Evolutionary conservation across 2,329 filamentous ascomycete genomes (phyloP).

Genomic region (Aureobasidium sp.): DNA sequence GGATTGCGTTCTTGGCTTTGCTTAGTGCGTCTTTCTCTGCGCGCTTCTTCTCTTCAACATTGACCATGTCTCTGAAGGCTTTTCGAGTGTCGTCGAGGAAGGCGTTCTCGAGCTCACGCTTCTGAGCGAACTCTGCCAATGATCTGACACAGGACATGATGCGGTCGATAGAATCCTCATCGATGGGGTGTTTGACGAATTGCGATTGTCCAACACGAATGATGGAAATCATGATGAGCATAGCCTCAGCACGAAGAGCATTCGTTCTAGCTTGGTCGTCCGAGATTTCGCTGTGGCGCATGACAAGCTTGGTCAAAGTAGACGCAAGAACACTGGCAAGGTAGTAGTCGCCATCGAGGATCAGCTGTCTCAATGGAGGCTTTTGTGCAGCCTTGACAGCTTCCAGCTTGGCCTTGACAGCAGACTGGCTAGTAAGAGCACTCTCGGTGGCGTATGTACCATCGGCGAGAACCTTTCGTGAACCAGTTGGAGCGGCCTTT

Average conservation of each 20-base stretch:
- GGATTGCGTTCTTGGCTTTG: constrained; percentile 86
- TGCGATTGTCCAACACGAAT: constrained; percentile 97
- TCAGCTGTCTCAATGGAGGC: constrained; percentile 85
- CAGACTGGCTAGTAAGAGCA: constrained; percentile 85
- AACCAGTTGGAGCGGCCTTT: constrained; percentile 70
- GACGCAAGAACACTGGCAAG: constrained; percentile 90
- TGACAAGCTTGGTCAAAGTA: constrained; percentile 92
- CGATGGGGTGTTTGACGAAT: constrained; percentile 93
- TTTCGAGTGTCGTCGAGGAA: constrained; percentile 93
- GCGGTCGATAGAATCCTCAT: constrained; percentile 95
- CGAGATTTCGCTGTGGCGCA: constrained; percentile 93
- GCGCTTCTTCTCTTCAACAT: constrained; percentile 94
- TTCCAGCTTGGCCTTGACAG: constrained; percentile 82
- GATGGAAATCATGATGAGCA: constrained; percentile 99
- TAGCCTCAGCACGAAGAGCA: constrained; percentile 87
- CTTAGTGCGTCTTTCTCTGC: constrained; percentile 88
- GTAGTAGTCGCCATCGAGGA: constrained; percentile 96
- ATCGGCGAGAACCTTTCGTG: constrained; percentile 85
- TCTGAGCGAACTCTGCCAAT: constrained; percentile 78
- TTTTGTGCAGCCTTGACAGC: constrained; percentile 97
- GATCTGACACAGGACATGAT: constrained; percentile 97
- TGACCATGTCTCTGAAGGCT: constrained; percentile 94
- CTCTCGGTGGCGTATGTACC: constrained; percentile 97
- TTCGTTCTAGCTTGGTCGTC: constrained; percentile 81
- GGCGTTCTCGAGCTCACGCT: constrained; percentile 82